Evolutionary conservation across 1,139 yeast species (phyloP), one percentile per base, ranked within the genome.

Genomic region (Groenewaldozyma sp.): DNA sequence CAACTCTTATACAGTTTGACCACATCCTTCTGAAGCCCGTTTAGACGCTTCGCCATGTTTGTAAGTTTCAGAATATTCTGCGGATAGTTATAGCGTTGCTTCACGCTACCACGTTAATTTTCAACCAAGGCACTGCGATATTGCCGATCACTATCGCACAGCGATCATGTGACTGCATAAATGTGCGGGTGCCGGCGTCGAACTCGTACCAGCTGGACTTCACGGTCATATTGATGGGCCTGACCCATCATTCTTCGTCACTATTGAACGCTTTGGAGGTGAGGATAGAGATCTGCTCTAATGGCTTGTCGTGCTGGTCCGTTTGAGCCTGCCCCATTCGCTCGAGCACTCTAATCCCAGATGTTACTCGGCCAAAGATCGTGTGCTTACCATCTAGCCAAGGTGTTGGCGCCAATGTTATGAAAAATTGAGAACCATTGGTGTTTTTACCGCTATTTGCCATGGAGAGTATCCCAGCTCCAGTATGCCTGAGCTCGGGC

Each of bases 301-400:
- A 35, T 1, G 78, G 78, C 13, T 53, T 50, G 41, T 62, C 64
- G 28, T 65, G 65, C 0, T 62, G 58, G 17, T 61, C 57, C 28
- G 72, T 50, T 39, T 74, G 77, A n/a, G 70, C 68, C 31, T 70
- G 70, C 3, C 69, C 63, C 20, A 79, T 74, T 28, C 69, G 64
- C 37, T 70, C 61, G 11, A 76, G 66, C n/a, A 66, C 70, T 55
- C 68, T 60, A 36, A 76, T 67, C 1, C 75, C 76, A 1, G 9
- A 65, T 68, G 29, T 27, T 10, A 64, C 66, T 32, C 50, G 46
- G n/a, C 68, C 68, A 48, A 64, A 64, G 3, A 64, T 67, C 13
- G 62, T 66, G 42, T 64, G 68, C 44, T 59, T 62, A 18, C 61
- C 63, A 39, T 64, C 62, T 42, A 64, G 46, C 37, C 60, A 60